Percentiles rank a stretch among this genome's conserved stretches.
Conservation (phyloP, 73 alveolate species). For the Symbiodinium natans region DNA sequence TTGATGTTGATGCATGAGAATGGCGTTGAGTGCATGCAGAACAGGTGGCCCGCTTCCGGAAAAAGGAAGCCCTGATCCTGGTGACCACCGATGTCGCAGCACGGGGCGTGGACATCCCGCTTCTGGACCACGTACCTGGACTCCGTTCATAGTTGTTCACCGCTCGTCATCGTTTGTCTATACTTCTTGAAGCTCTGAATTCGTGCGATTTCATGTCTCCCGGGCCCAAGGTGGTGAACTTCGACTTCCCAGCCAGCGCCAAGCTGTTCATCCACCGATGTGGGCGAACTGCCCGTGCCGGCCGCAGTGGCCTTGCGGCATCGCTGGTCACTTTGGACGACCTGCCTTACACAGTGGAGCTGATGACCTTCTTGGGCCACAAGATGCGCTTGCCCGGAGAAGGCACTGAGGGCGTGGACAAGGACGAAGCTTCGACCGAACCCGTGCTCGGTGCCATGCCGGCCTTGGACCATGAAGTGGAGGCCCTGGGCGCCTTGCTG, state of each 20-base stretch:
- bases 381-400: neutral
- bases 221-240: constrained; percentile 97
- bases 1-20: no score
- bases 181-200: neutral
- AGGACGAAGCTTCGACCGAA: constrained; percentile 82
- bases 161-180: neutral
- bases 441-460: constrained; percentile 95
- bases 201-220: constrained; percentile 11
- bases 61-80: constrained; percentile 96
- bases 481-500: constrained; percentile 36
- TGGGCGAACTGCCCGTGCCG: constrained; percentile 99
- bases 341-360: constrained; percentile 98
- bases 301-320: constrained; percentile 97
- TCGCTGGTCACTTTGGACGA: constrained; percentile 97
- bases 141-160: constrained; percentile 95
- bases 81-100: constrained; percentile 99
- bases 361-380: constrained; percentile 94
- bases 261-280: constrained; percentile 98
- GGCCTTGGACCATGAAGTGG: constrained; percentile 93
- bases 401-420: neutral
- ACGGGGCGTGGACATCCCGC: constrained; percentile 99
- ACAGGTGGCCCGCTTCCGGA: constrained; percentile 96
- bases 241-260: constrained; percentile 98
- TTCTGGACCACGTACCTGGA: constrained; percentile 95
- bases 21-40: neutral